phyloP scores from a whole-genome alignment of 352 stramenopile species.

The Globisporangium cystogenes region DNA sequence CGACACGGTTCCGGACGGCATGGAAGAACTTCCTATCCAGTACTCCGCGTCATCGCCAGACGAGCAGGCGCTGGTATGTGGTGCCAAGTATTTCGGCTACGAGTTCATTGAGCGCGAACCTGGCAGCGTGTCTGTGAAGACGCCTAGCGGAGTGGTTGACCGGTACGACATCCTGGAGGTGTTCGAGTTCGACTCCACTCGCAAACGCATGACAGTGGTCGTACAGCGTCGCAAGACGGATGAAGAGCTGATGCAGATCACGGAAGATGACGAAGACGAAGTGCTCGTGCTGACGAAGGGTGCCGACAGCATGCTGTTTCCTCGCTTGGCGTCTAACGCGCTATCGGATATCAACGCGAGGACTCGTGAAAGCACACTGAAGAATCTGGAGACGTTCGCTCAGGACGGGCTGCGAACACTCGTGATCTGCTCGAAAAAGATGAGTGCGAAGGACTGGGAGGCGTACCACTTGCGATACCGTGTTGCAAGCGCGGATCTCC shows the following conservation, averaged over 20 bases:
- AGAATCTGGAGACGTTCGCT: constrained; percentile 79
- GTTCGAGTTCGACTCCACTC: constrained; percentile 91
- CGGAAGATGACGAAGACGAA: constrained; percentile 62
- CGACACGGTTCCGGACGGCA: constrained; percentile 36
- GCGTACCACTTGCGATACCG: constrained; percentile 68
- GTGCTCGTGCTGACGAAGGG: constrained; percentile 77
- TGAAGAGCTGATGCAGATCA: constrained; percentile 63
- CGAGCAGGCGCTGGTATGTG: constrained; percentile 80
- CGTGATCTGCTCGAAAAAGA: constrained; percentile 66
- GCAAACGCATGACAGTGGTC: constrained; percentile 87
- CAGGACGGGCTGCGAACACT: constrained; percentile 86
- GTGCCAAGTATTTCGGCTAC: constrained; percentile 85
- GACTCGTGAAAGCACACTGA: constrained; percentile 39
- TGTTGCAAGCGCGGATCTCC: constrained; percentile 44
- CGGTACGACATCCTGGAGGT: constrained; percentile 90
- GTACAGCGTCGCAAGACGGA: constrained; percentile 68
- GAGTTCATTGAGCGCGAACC: constrained; percentile 71
- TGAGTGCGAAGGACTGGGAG: constrained; percentile 56
- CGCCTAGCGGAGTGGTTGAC: constrained; percentile 43
- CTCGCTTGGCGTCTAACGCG: constrained; percentile 34
- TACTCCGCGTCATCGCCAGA: constrained; percentile 91
- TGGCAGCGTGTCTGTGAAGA: constrained; percentile 65
- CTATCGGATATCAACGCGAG: constrained; percentile 31
- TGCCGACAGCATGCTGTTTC: constrained; percentile 84
- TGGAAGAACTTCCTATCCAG: constrained; percentile 35